Evolutionary conservation across 306 rosid species (phyloP).

Genomic region (Vigna trinervia): DNA sequence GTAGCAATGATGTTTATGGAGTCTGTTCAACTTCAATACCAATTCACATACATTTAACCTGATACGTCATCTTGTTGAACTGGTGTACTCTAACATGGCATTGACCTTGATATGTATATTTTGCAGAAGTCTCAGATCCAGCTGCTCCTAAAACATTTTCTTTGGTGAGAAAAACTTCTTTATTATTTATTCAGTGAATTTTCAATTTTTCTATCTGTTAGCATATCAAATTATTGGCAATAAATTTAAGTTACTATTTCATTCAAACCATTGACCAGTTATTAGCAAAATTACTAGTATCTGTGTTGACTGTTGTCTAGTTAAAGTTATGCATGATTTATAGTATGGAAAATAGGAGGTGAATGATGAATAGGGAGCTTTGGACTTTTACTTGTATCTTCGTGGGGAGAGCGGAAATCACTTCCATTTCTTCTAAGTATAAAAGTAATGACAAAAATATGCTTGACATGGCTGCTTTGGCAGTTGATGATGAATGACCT

Average conservation of each 20-base stretch:
- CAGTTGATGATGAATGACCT: conserved; percentile 27
- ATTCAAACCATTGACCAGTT: conserved; percentile 31
- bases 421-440: conserved; percentile 9
- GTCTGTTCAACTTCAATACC: conserved; percentile 19
- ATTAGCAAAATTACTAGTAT: conserved; percentile 29
- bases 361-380: conserved; percentile 9
- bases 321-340: conserved; percentile 15
- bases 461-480: conserved; percentile 19
- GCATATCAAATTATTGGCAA: conserved; percentile 19
- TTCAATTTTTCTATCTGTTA: conserved; percentile 14
- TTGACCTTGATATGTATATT: conserved; percentile 42
- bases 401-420: background rate
- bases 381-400: background rate
- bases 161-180: conserved; percentile 59
- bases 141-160: conserved; percentile 61
- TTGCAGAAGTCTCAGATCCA: conserved; percentile 73
- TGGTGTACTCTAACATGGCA: conserved; percentile 19
- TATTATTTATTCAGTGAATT: conserved; percentile 16
- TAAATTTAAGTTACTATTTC: conserved; percentile 21
- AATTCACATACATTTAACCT: conserved; percentile 18
- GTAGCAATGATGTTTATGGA: conserved; percentile 17
- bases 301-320: conserved; percentile 20
- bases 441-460: conserved; percentile 22
- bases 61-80: conserved; percentile 36
- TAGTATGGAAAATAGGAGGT: conserved; percentile 28